These are phyloP conservation scores for Trichothecium roseum DNA, from an alignment of 2,329 filamentous ascomycete genomes.

Conservation along the genomic window DNA sequence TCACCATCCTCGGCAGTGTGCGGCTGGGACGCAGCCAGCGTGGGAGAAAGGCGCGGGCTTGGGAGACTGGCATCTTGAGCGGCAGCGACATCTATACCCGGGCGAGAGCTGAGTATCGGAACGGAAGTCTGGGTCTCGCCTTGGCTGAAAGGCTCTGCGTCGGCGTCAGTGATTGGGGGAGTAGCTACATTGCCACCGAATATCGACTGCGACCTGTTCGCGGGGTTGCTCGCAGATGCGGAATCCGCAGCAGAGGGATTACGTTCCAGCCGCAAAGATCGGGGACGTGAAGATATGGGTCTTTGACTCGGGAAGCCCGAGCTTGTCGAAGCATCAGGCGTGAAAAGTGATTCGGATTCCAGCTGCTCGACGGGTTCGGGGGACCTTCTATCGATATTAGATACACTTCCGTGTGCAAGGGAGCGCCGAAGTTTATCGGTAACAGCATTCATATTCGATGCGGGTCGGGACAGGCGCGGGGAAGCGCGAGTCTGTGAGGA, in stretches of 20 bases:
- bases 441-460: conserved; percentile 15
- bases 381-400: too few relatives aligned
- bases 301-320: too few relatives aligned
- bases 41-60: conserved; percentile 88
- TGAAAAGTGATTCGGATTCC: too few relatives aligned
- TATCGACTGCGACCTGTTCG: conserved; percentile 46
- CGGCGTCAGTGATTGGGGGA: conserved; percentile 63
- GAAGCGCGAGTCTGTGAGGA: conserved; percentile 8
- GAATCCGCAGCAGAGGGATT: conserved; percentile 10
- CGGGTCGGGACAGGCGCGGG: conserved; percentile 15
- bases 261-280: conserved; percentile 30
- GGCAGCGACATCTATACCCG: conserved; percentile 56
- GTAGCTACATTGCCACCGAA: conserved; percentile 59
- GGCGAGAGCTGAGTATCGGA: conserved; percentile 32
- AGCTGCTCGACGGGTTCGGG: too few relatives aligned
- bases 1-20: conserved; percentile 34
- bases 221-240: conserved; percentile 8
- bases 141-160: conserved; percentile 16
- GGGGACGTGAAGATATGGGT: conserved; percentile 20
- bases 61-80: conserved; percentile 86
- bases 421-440: conserved; percentile 25
- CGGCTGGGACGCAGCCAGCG: conserved; percentile 60
- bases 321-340: too few relatives aligned
- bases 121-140: conserved; percentile 28
- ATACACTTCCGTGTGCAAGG: conserved; percentile 13